Evolutionary conservation across 2,329 filamentous ascomycete genomes (phyloP).

Genomic region (Phyllosticta capitalensis): DNA sequence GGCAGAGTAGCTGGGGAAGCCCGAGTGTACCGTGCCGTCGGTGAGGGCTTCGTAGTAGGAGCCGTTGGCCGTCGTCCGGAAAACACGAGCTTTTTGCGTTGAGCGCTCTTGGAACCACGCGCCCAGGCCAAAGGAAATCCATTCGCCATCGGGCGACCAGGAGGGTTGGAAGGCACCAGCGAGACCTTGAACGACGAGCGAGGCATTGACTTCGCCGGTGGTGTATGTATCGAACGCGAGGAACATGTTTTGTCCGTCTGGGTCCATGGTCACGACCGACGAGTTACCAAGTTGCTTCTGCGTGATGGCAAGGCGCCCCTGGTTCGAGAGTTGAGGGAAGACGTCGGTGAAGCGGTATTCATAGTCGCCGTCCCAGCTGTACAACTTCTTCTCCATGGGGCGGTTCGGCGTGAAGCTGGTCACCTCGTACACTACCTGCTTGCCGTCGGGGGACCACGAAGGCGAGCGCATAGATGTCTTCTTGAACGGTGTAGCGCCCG

Average conservation of each 20-base stretch:
- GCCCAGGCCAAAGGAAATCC: conserved; percentile 32
- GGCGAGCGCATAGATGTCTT: conserved; percentile 13
- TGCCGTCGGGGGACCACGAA: conserved; percentile 30
- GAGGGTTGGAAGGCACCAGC: conserved; percentile 34
- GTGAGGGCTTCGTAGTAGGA: conserved; percentile 25
- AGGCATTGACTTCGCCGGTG: conserved; percentile 13
- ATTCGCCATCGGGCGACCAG: conserved; percentile 30
- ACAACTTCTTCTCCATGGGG: conserved; percentile 28
- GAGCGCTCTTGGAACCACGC: conserved; percentile 32
- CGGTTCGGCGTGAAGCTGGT: conserved; percentile 22
- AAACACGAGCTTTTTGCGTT: conserved; percentile 16
- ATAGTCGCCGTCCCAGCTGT: conserved; percentile 32
- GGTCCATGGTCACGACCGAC: conserved; percentile 26
- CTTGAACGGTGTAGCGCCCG: conserved; percentile 9
- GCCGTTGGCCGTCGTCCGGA: conserved; percentile 19
- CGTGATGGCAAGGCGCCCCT: conserved; percentile 25
- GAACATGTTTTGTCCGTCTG: conserved; percentile 19
- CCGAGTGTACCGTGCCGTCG: conserved; percentile 26
- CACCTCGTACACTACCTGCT: conserved; percentile 16
- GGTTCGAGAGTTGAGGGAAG: conserved; percentile 27
- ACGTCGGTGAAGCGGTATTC: conserved; percentile 37
- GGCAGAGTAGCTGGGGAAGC: conserved; percentile 32
- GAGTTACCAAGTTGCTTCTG: conserved; percentile 34
- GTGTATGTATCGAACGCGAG: conserved; percentile 21
- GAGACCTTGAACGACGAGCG: conserved; percentile 18